Evolutionary conservation across 805 yeast species (phyloP).

Genomic region (Huiozyma naganishii): DNA sequence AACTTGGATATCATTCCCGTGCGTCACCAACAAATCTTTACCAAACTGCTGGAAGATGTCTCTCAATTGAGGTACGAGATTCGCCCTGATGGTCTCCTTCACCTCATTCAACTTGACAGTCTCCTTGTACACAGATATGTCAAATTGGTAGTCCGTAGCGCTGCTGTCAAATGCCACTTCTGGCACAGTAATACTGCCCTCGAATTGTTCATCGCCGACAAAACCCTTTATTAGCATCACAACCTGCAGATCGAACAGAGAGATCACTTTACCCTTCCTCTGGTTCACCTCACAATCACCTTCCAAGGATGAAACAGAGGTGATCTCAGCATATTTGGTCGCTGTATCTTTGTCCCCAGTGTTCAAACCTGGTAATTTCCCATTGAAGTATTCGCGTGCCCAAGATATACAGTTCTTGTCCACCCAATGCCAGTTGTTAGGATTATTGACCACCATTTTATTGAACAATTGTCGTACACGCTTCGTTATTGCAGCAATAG

Average conservation of each 20-base stretch:
- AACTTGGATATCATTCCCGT: conserved; percentile 83
- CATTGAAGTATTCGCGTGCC: conserved; percentile 68
- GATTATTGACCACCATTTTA: conserved; percentile 86
- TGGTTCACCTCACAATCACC: conserved; percentile 98
- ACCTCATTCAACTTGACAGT: conserved; percentile 42
- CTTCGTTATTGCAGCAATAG: neutral
- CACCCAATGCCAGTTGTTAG: conserved; percentile 99
- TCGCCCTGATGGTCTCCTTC: conserved; percentile 40
- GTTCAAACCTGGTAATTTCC: conserved; percentile 43
- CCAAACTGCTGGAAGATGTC: conserved; percentile 56
- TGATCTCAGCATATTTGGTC: conserved; percentile 24
- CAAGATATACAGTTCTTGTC: conserved; percentile 93
- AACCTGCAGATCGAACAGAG: conserved; percentile 72
- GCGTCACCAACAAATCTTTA: conserved; percentile 56
- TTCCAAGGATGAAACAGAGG: conserved; percentile 41
- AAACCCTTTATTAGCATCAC: conserved; percentile 48
- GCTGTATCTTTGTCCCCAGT: conserved; percentile 18
- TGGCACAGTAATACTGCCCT: conserved; percentile 75
- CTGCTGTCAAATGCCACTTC: conserved; percentile 92
- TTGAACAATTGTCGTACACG: neutral
- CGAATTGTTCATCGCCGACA: conserved; percentile 32
- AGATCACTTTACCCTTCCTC: conserved; percentile 92
- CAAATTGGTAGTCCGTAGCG: conserved; percentile 76
- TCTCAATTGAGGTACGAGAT: conserved; percentile 64
- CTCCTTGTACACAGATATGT: conserved; percentile 49